These are phyloP conservation scores for Niveomyces coronatus DNA, from an alignment of 2,329 filamentous ascomycete species.

Conservation along the genomic window DNA sequence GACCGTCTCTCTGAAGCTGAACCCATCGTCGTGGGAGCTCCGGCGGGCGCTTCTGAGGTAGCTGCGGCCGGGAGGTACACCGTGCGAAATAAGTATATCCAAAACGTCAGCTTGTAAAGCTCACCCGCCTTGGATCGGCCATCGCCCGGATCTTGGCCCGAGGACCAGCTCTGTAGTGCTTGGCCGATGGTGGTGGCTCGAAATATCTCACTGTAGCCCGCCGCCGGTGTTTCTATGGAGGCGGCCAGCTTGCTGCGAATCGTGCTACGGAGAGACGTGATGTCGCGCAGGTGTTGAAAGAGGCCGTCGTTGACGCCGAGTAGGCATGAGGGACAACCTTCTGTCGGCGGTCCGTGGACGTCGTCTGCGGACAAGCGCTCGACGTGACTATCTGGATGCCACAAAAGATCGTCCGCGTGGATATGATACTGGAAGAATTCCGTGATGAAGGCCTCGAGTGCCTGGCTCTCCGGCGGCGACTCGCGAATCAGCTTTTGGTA, in stretches of 20 bases:
- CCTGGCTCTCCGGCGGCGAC: constrained; percentile 50
- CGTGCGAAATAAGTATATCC: constrained; percentile 52
- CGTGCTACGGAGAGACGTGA: constrained; percentile 64
- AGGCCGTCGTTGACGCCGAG: constrained; percentile 76
- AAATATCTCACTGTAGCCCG: constrained; percentile 64
- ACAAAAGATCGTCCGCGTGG: constrained; percentile 51
- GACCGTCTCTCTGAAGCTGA: constrained; percentile 14
- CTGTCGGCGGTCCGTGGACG: constrained; percentile 29
- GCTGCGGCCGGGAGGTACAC: constrained; percentile 36
- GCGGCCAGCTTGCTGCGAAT: constrained; percentile 57
- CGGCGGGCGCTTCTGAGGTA: constrained; percentile 7
- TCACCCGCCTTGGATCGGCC: constrained; percentile 44
- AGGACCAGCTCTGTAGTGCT: constrained; percentile 64
- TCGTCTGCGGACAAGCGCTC: constrained; percentile 31
- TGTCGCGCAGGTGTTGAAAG: constrained; percentile 67
- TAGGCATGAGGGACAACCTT: constrained; percentile 43
- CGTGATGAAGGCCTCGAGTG: constrained; percentile 54
- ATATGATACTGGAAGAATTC: constrained; percentile 83
- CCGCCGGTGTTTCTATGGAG: constrained; percentile 47
- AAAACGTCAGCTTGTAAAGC: constrained; percentile 56
- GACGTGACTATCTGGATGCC: constrained; percentile 30
- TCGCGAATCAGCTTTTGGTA: constrained; percentile 62
- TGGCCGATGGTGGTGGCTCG: constrained; percentile 67
- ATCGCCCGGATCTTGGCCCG: constrained; percentile 48
- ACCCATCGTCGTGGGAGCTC: constrained; percentile 12